phyloP scores from a whole-genome alignment of 495 filamentous ascomycete species.

The Durotheca rogersii region DNA sequence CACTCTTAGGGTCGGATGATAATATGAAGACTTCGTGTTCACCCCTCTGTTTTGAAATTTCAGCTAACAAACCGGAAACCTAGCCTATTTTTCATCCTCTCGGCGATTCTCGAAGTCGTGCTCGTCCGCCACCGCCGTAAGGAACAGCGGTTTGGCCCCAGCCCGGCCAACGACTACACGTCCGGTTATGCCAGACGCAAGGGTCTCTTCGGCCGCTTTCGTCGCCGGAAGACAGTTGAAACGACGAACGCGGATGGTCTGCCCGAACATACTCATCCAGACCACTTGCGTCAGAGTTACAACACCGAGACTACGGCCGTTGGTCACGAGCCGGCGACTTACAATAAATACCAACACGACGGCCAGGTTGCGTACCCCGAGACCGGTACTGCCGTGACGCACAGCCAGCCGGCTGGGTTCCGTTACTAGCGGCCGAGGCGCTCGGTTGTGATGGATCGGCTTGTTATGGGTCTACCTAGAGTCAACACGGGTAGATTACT shows the following conservation, averaged over 20 bases:
- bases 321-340: conserved; percentile 17
- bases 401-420: conserved; percentile 25
- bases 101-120: conserved; percentile 61
- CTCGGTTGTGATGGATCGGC: too few species aligned
- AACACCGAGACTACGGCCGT: conserved; percentile 44
- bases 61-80: background rate
- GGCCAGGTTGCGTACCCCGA: conserved; percentile 34
- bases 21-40: too few species aligned
- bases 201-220: conserved; percentile 36
- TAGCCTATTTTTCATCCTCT: conserved; percentile 68
- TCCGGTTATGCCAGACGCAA: conserved; percentile 58
- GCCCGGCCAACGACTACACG: conserved; percentile 76
- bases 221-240: conserved; percentile 23
- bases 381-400: conserved; percentile 16
- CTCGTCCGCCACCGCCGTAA: conserved; percentile 70
- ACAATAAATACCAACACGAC: conserved; percentile 36
- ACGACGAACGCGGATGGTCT: conserved; percentile 34
- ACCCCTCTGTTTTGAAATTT: too few species aligned
- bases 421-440: conserved; percentile 19
- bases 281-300: conserved; percentile 44
- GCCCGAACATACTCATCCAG: conserved; percentile 43
- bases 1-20: background rate
- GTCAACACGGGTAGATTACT: too few species aligned
- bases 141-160: conserved; percentile 77
- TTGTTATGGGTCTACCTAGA: too few species aligned